phyloP scores from a whole-genome alignment of 345 rosid species.

The Toxicodendron radicans region DNA sequence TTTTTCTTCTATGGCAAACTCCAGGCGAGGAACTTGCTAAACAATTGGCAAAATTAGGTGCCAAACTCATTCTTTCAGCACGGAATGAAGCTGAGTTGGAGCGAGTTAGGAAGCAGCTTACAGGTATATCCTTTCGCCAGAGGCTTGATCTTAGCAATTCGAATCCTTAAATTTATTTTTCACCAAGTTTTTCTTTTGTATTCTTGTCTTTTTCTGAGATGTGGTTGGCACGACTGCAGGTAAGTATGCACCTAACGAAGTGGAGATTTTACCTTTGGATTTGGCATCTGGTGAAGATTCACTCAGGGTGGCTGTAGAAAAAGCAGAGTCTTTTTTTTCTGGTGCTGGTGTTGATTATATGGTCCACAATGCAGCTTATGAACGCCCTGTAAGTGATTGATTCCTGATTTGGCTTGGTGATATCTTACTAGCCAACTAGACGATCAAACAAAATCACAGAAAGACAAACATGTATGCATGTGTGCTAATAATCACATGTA shows the following conservation, averaged over 20 bases:
- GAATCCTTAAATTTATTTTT: background rate
- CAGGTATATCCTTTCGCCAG: conserved; percentile 41
- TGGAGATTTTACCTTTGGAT: conserved; percentile 79
- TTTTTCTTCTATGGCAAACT: conserved; percentile 18
- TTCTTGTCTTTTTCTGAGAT: background rate
- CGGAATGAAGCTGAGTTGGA: conserved; percentile 72
- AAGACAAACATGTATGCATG: background rate
- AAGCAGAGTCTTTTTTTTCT: conserved; percentile 67
- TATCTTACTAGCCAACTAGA: background rate
- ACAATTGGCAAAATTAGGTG: conserved; percentile 81
- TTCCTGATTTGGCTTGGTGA: conserved; percentile 8
- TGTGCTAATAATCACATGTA: background rate
- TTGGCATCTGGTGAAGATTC: conserved; percentile 76
- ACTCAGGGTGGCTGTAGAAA: conserved; percentile 66
- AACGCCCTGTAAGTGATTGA: conserved; percentile 75
- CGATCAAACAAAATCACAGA: background rate
- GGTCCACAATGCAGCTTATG: conserved; percentile 94
- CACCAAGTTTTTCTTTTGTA: background rate
- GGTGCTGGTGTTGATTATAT: conserved; percentile 74
- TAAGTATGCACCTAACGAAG: conserved; percentile 70
- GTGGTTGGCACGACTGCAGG: conserved; percentile 42
- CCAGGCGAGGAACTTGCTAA: conserved; percentile 86
- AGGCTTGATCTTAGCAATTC: conserved; percentile 2
- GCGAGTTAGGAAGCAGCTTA: conserved; percentile 72
- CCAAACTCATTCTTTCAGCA: conserved; percentile 89